Conservation (phyloP, 345 rosid species). For the Chamaenerion angustifolium region DNA sequence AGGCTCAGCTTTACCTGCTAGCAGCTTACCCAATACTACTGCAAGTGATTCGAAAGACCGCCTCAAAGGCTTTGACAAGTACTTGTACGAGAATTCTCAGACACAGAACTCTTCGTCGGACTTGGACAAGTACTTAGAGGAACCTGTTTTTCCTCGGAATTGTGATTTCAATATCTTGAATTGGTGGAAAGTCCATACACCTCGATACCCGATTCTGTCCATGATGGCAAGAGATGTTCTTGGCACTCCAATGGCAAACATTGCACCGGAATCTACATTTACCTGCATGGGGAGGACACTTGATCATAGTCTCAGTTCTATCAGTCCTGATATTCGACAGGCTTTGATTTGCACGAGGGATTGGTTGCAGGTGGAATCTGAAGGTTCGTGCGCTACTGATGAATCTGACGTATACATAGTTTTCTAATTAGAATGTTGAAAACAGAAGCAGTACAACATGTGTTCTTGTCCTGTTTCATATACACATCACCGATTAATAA, state of each 20-base stretch:
- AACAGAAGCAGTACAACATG: no score
- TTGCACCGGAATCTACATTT: constrained; percentile 41
- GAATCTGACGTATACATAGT: not conserved
- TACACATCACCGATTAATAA: no score
- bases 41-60: constrained; percentile 51
- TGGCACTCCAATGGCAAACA: constrained; percentile 72
- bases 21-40: constrained; percentile 45
- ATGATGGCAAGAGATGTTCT: constrained; percentile 89
- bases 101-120: constrained; percentile 47
- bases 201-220: constrained; percentile 87
- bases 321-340: constrained; percentile 53
- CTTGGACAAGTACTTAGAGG: constrained; percentile 81
- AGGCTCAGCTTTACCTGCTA: constrained; percentile 66
- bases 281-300: constrained; percentile 42
- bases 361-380: constrained; percentile 53
- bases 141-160: constrained; percentile 75
- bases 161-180: constrained; percentile 71
- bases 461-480: no score
- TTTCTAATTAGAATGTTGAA: not conserved
- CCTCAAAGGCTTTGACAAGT: constrained; percentile 80
- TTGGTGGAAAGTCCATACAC: constrained; percentile 96
- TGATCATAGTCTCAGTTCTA: constrained; percentile 37
- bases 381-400: constrained; percentile 24
- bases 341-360: constrained; percentile 79
- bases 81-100: constrained; percentile 76